phyloP scores from a whole-genome alignment of 768 basidiomycete genomes.

The Pisolithus tinctorius region DNA sequence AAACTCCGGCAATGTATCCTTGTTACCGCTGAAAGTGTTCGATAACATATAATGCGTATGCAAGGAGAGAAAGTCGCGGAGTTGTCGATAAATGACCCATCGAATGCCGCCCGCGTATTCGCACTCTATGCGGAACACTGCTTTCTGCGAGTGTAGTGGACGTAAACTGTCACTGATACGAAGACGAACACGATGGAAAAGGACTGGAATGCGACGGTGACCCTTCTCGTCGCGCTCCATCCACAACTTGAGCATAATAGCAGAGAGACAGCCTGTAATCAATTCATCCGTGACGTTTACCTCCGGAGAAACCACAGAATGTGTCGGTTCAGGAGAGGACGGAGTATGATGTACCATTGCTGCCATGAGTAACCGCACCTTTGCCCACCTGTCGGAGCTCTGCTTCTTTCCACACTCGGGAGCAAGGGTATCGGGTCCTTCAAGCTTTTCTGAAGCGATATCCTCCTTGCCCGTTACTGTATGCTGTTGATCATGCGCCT shows the following conservation, averaged over 20 bases:
- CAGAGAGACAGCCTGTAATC: conserved; percentile 71
- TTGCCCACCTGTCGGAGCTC: conserved; percentile 48
- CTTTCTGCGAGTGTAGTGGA: conserved; percentile 67
- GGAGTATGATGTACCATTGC: conserved; percentile 35
- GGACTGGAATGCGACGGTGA: conserved; percentile 71
- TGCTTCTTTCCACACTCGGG: conserved; percentile 15
- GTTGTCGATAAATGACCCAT: conserved; percentile 94
- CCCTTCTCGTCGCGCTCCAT: conserved; percentile 83
- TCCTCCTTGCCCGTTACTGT: not conserved
- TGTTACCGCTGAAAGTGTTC: conserved; percentile 68
- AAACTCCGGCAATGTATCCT: conserved; percentile 84
- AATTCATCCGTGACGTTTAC: conserved; percentile 82
- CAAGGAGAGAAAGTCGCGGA: conserved; percentile 85
- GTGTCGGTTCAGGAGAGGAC: conserved; percentile 28
- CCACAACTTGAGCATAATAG: conserved; percentile 74
- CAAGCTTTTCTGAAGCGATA: conserved; percentile 8
- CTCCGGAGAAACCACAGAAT: conserved; percentile 45
- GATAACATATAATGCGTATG: conserved; percentile 87
- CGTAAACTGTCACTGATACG: conserved; percentile 83
- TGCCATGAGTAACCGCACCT: conserved; percentile 61
- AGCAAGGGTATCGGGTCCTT: conserved; percentile 25
- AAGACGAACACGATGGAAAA: conserved; percentile 74
- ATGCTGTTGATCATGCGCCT: not conserved
- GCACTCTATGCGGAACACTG: conserved; percentile 89
- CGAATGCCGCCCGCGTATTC: conserved; percentile 92